phyloP scores from a whole-genome alignment of 2,329 filamentous ascomycete species.

The Beauveria varroae region DNA sequence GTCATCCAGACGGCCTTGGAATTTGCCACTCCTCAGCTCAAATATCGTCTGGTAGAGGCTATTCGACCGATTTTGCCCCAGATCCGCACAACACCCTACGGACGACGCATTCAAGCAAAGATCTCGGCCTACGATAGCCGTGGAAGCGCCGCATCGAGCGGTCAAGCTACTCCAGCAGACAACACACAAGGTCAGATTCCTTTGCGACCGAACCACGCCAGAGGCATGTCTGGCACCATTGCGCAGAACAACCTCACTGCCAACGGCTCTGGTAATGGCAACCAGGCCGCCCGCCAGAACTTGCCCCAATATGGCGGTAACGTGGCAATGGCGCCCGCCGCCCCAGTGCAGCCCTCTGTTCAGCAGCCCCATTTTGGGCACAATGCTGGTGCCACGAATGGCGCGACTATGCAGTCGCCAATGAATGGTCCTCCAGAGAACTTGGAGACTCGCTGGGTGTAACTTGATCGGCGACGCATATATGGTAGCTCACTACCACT shows the following conservation, averaged over 20 bases:
- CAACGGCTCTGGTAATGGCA: conserved; percentile 23
- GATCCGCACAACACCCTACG: conserved; percentile 88
- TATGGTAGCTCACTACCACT: conserved; percentile 19
- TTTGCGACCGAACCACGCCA: conserved; percentile 36
- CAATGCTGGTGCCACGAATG: conserved; percentile 9
- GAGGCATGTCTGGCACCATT: conserved; percentile 30
- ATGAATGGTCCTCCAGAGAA: conserved; percentile 20
- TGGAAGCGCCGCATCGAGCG: conserved; percentile 34
- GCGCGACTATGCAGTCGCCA: conserved; percentile 19
- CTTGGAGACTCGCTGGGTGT: conserved; percentile 33
- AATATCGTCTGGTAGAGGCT: conserved; percentile 68
- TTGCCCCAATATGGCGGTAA: conserved; percentile 28
- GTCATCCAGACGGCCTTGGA: conserved; percentile 95
- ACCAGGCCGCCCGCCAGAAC: conserved; percentile 24
- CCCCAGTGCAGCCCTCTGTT: conserved; percentile 15
- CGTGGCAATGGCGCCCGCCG: conserved; percentile 24
- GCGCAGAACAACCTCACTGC: neutral
- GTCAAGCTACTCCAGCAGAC: conserved; percentile 46
- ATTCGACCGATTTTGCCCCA: conserved; percentile 78
- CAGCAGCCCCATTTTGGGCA: conserved; percentile 13
- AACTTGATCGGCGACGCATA: conserved; percentile 20
- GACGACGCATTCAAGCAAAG: conserved; percentile 88
- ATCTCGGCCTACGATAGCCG: conserved; percentile 56
- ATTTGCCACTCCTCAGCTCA: conserved; percentile 66
- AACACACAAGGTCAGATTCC: conserved; percentile 47